Base-by-base conservation (phyloP, 148 eudicot genomes). In the Heliamphora exappendiculata region DNA sequence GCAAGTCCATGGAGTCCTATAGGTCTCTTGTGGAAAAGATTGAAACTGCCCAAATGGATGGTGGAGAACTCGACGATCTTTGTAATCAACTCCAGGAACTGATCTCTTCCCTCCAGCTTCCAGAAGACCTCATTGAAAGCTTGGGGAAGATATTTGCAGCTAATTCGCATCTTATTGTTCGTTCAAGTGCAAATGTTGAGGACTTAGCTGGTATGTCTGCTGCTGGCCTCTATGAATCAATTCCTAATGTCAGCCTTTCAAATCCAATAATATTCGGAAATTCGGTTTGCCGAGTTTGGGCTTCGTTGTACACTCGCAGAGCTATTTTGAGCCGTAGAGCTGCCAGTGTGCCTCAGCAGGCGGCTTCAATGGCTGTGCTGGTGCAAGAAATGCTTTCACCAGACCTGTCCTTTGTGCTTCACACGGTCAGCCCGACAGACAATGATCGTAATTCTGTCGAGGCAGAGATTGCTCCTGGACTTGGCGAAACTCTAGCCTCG, bases 201-300 rank as follows among this genome's bases (percentile, higher is more conserved):
- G 98, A 94, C 79, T 86, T 94, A 68, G 96, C 96, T 22, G 97
- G 96, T 73, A 92, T 92, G 97, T 94, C 98, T 19, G 98, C 98
- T 37, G 98, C 98, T 28, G 98, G 98, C 24, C 91, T 94, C 3
- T 94, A 94, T 26, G 98, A 94, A 12, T 94, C 98, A 1, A 88
- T 94, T 39, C 97, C 98, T 19, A 94, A 94, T 33, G 97, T 94
- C 47, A 90, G 90, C 86, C 96, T 85, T 4, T 90, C 97, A 45
- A 84, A 87, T 76, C 97, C 96, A 4, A 45, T 74, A n/a, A 67
- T 80, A 31, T 90, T 94, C 74, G 84, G 91, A n/a, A 86, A 82
- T 0, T 88, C 96, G 7, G 86, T 92, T 45, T 80, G 85, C 70
- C 88, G 86, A 45, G 97, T 92, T 22, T 94, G 98, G 98, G 97